Conservation (phyloP, 768 basidiomycete genomes). For the Mycena leptocephala region DNA sequence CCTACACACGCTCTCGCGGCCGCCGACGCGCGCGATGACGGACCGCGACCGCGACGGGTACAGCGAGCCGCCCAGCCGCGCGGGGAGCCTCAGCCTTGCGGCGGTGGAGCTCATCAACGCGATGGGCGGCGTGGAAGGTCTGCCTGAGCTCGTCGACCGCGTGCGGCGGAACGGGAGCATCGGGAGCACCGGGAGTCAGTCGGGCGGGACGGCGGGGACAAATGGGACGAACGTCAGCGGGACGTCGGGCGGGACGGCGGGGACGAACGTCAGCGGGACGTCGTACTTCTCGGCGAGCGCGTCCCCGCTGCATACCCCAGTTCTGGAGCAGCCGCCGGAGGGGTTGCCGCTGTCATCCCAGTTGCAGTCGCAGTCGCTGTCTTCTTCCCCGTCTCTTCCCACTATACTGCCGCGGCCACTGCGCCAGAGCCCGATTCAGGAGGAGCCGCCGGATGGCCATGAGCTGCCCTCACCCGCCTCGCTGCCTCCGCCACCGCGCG, state of each 20-base stretch:
- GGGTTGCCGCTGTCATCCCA: neutral
- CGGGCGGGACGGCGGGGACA: neutral
- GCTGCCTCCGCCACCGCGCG: neutral
- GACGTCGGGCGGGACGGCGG: neutral
- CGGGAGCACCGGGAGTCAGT: conserved; percentile 15
- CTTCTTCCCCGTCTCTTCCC: neutral
- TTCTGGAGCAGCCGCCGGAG: conserved; percentile 19
- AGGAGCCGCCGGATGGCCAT: neutral
- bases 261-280: neutral
- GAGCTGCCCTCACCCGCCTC: neutral
- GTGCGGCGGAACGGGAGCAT: conserved; percentile 24
- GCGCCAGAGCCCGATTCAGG: neutral
- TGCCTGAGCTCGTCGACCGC: conserved; percentile 10
- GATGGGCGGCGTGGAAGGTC: conserved; percentile 29
- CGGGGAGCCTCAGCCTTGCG: conserved; percentile 48
- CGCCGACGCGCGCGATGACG: conserved; percentile 57
- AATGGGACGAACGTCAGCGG: neutral
- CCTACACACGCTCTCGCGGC: conserved; percentile 50
- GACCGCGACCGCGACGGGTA: conserved; percentile 49
- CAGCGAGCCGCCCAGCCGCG: conserved; percentile 55
- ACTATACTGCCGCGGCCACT: neutral
- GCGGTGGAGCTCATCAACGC: conserved; percentile 46
- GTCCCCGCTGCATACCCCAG: conserved; percentile 8
- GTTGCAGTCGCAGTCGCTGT: neutral
- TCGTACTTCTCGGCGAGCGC: conserved; percentile 10